Base-by-base conservation (phyloP, 495 filamentous ascomycete species). In the Eremomyces bilateralis region DNA sequence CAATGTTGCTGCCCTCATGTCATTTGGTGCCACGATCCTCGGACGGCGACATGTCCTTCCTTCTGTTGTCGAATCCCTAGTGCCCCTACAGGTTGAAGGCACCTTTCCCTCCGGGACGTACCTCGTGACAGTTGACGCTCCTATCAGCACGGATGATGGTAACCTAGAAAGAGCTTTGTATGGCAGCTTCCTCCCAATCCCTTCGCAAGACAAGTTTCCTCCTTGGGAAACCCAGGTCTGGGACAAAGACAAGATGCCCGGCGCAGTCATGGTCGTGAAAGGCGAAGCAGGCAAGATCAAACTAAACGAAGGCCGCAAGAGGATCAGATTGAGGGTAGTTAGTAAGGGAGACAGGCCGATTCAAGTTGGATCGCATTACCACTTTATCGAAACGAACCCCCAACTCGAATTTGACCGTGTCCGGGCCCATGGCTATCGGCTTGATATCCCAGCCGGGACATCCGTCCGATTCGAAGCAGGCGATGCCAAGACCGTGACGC, bases 401-500 rank as follows among this genome's bases (percentile, higher is more conserved):
- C 69, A 76, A 53, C 61, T 97, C 35, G 70, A 80, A 48, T 97
- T 97, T 52, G 88, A 97, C 53, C 78, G 88, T n/a, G 52, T 69
- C 19, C 68, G 69, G 33, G 65, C 84, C 1, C 84, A 84, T 44
- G 88, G 88, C 2, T 93, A 65, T 52, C 67, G 84, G 8, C 63
- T 97, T 15, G 84, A 97, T 48, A 84, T 95, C 27, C 54, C 84
- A 1, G 82, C 90, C 8, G 88, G 88, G 11, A 94, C 84, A 1
- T 88, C 83, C 12, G 73, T 95, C 21, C 70, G 88, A 21, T 97
- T 97, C 42, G 88, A 97, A 57, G 85, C 88, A 0, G 88, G 88
- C 27, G 84, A 94, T 53, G 72, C 69, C 20, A 90, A 80, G 62
- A 92, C 82, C 6, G 90, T 94, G n/a, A 76, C 69, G 2, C 59